Evolutionary conservation across 2,329 filamentous ascomycete species (phyloP), one percentile per base, ranked within the genome.

Genomic region (Passalora sequoiae): DNA sequence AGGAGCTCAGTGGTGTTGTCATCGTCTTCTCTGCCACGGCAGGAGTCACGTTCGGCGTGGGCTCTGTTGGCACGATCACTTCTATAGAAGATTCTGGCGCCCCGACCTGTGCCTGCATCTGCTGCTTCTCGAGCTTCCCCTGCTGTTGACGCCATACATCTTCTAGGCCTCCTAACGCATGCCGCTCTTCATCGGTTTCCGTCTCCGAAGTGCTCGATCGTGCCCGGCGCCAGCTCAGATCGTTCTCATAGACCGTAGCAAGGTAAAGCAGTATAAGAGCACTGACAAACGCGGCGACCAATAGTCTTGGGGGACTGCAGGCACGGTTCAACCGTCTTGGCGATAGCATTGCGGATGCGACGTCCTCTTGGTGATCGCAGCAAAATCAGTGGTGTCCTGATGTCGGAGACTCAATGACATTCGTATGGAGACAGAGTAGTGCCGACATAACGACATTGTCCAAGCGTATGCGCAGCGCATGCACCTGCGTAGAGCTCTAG

Each of bases 201-300:
- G n/a, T n/a, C n/a, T n/a, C n/a, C 20, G 13, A 19, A 19, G 3
- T 19, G 13, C 30, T 8, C 15, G 7, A 3, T 13, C 20, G 30
- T 19, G 1, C 24, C 13, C 25, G 7, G 4, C 15, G 37, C 22
- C 24, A 39, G 12, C 24, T n/a, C 20, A 12, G 10, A 13, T 39
- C 37, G 24, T 39, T 29, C 20, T 17, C 21, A 22, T 27, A 39
- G 7, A 30, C 10, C 4, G 37, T 30, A 9, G 30, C 28, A 19
- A 39, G 9, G 20, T 39, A 39, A n/a, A 39, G n/a, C 1, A 39
- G 15, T 19, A 39, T 17, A 29, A 39, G 24, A 3, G 37, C 37
- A n/a, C 24, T 29, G 9, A 29, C 13, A 27, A 39, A 29, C 4
- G 28, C 24, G 25, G 24, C 28, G 4, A 29, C 15, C n/a, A 28